Evolutionary conservation across 2,329 filamentous ascomycete species (phyloP).

Genomic region (Lachnellula occidentalis): DNA sequence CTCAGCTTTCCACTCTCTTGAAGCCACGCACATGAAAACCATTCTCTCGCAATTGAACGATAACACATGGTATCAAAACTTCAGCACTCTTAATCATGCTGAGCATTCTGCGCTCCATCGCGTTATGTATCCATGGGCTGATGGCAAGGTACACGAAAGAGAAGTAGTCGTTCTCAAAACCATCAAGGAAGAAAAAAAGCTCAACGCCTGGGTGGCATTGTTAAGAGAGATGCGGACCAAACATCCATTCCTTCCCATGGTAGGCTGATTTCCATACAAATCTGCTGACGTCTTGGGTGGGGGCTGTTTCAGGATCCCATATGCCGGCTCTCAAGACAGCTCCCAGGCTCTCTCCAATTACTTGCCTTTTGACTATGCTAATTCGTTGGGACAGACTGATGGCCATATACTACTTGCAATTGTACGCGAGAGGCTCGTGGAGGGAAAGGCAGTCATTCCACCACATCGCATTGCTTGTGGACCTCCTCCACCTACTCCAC

Average conservation of each 20-base stretch:
- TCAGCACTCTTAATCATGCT: constrained; percentile 7
- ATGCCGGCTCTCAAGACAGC: no score
- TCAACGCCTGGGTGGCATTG: constrained; percentile 17
- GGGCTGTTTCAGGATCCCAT: no score
- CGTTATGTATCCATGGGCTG: constrained; percentile 6
- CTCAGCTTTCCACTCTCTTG: constrained; percentile 26
- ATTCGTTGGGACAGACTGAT: neutral
- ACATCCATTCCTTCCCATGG: neutral
- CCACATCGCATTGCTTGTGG: neutral
- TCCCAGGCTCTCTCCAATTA: no score
- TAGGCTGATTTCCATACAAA: no score
- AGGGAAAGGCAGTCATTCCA: constrained; percentile 14
- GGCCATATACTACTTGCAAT: constrained; percentile 22
- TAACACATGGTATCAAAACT: constrained; percentile 26
- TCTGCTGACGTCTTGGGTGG: no score
- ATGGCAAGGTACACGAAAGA: constrained; percentile 8
- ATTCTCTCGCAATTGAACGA: constrained; percentile 24
- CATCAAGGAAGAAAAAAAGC: constrained; percentile 16
- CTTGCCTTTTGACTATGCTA: no score
- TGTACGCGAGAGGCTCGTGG: constrained; percentile 19
- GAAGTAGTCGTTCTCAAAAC: constrained; percentile 24
- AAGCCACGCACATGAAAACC: constrained; percentile 25
- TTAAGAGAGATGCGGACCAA: constrained; percentile 8
- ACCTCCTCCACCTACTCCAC: neutral
- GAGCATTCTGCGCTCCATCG: constrained; percentile 15